Evolutionary conservation across 2,329 filamentous ascomycete genomes (phyloP), one percentile per base, ranked within the genome.

Genomic region (Orbilia oligospora): DNA sequence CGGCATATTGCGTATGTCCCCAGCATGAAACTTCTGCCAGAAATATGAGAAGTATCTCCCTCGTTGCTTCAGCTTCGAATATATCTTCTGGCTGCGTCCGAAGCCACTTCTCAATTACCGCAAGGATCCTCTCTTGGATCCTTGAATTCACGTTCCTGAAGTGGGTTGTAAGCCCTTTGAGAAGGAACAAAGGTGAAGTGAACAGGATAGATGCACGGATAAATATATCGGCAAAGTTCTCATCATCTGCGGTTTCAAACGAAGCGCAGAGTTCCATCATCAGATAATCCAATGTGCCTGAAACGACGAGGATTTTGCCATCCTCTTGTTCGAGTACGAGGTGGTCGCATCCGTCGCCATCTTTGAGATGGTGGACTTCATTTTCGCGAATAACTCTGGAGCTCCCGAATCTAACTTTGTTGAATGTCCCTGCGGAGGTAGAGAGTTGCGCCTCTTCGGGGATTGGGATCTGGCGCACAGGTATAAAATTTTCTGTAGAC

Each of bases 341-440:
- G 24, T 76, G 75, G 38, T 80, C 78, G 36, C 70, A 68, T 10
- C 78, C 78, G 18, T 76, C 68, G 16, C 36, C 18, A 33, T 77
- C 75, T 27, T 77, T 80, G n/a, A 78, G 64, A 44, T 80, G 78
- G 20, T 77, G 69, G 12, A 80, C 78, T 27, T 80, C 78, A 24
- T 73, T 77, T 22, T 80, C 78, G n/a, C 75, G 72, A 44, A 80
- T 70, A 10, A 72, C 38, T 6, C 78, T 67, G 14, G 65, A 73
- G 14, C 56, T 73, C 20, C 68, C 69, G 44, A 72, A 73, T 48
- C 61, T 68, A 5, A 66, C 53, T 24, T 76, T 77, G 44, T 76
- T 77, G 30, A 72, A 77, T 1, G 72, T 73, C 1, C 67, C 71
- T 5, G 71, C 67, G 5, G 72, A 76, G 27, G 71, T 76, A 1